Evolutionary conservation across 176 grass and related monocot species (phyloP).

Genomic region (Eleusine indica): DNA sequence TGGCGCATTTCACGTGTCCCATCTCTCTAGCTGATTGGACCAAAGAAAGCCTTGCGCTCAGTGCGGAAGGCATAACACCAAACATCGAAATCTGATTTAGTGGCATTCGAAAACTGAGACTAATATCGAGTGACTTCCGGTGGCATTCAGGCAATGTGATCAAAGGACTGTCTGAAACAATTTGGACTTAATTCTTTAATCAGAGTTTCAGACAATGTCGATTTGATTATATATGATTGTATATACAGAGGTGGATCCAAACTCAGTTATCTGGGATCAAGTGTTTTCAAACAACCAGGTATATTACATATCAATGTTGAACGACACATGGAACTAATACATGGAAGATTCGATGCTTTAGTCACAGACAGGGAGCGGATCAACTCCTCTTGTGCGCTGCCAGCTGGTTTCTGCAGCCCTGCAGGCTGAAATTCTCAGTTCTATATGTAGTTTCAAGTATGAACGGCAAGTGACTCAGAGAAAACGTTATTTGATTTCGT

Average conservation of each 20-base stretch:
- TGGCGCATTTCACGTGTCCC: constrained; percentile 25
- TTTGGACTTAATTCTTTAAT: not conserved
- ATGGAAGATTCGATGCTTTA: not conserved
- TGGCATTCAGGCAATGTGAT: not conserved
- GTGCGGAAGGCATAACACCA: not conserved
- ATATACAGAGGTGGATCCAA: not conserved
- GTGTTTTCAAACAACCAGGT: not conserved
- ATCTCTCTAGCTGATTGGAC: not conserved
- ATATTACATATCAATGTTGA: not conserved
- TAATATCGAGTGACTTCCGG: not conserved
- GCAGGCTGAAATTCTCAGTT: not conserved
- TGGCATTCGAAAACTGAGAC: constrained; percentile 14
- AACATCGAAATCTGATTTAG: not conserved
- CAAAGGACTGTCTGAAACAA: not conserved
- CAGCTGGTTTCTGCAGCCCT: not conserved
- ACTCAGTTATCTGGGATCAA: not conserved
- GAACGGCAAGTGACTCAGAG: too few species aligned
- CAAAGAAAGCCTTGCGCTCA: not conserved
- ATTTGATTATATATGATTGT: not conserved
- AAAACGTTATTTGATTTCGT: too few species aligned
- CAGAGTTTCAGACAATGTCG: not conserved
- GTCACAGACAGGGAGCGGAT: not conserved
- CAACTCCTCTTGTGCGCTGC: not conserved
- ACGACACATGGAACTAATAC: not conserved
- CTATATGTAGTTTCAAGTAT: too few species aligned